Evolutionary conservation across 2,329 filamentous ascomycete species (phyloP), one percentile per base, ranked within the genome.

Genomic region (Aspergillus udagawae): DNA sequence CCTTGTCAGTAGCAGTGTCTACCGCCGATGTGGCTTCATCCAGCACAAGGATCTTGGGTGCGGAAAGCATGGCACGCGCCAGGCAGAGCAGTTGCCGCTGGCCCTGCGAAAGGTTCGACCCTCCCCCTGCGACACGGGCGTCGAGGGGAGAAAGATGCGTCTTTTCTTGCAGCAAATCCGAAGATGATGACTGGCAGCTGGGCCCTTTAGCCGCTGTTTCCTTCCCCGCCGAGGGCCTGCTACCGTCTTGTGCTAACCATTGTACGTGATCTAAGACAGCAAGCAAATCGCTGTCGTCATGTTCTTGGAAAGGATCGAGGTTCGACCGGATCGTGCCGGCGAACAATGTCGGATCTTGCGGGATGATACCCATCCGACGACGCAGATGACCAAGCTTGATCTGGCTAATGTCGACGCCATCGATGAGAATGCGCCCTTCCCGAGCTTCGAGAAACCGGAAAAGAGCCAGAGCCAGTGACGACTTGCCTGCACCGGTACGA

Each of bases 301-400:
- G 83, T 58, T 88, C 79, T 57, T 87, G 79, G 63, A 91, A 92
- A 0, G 89, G 86, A 68, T 93, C 90, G 8, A 93, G 80, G 66
- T 92, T 93, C 49, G 81, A 86, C 50, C 89, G 82, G 29, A 93
- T 77, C 0, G 89, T 91, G 38, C 90, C 90, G 1, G 86, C 89
- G 74, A 93, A 92, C 14, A 93, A 80, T 2, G 92, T 88, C 0
- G 90, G 90, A 62, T 93, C 89, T 74, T 91, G 87, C 4, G 90
- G 89, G 55, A 93, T 92, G 64, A 92, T 92, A 51, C 88, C 87
- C 2, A 93, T 74, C 0, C 88, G 81, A n/a, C 84, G 86, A 38
- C 90, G 83, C 14, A 92, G 77, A 54, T 88, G 84, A 57, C 87
- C 81, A 0, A 92, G 80, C 54, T 83, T 83, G 65, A 92, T 83